Base-by-base conservation (phyloP, 2,329 filamentous ascomycete species). In the Coleophoma crateriformis region DNA sequence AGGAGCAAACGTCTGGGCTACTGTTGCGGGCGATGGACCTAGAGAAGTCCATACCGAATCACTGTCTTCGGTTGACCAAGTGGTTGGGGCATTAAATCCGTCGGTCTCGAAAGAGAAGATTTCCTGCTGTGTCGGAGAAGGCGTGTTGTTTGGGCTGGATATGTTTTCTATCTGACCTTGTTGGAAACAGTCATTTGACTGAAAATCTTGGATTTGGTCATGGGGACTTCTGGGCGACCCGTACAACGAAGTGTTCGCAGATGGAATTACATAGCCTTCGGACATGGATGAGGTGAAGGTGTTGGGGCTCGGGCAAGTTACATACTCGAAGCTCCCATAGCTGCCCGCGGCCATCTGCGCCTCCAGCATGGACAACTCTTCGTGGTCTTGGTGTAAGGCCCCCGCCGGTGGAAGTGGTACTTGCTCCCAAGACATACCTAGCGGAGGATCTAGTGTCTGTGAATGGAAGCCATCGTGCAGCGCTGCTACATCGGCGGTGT, bases 271-370 rank as follows among this genome's bases (percentile, higher is more conserved):
- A 49, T 52, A 63, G 2, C 52, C 48, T 12, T 62, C 60, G 3
- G 59, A 58, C 15, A 51, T 47, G 13, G 58, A 52, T 5, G 60
- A 60, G 34, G 55, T 37, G 10, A 50, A 43, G 32, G 58, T 60
- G 33, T 51, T 53, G 20, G 58, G 52, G 11, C 49, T 47, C 42
- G 47, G 35, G 15, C 35, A 48, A 32, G 56, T 53, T 46, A 63
- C 54, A 50, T 51, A 61, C n/a, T 52, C 56, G 43, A 54, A 55
- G 40, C 50, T 59, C 32, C 54, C 55, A 50, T 54, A 54, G n/a
- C 41, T 44, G 8, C 12, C 41, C 20, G 32, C n/a, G 20, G 20
- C 41, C 41, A 44, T 20, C 41, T 54, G 51, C 32, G 56, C 52
- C 12, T 58, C 59, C 13, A 56, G 51, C 40, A 54, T 54, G 17